phyloP scores from a whole-genome alignment of 2,329 filamentous ascomycete species.

The Whalleya microplaca region DNA sequence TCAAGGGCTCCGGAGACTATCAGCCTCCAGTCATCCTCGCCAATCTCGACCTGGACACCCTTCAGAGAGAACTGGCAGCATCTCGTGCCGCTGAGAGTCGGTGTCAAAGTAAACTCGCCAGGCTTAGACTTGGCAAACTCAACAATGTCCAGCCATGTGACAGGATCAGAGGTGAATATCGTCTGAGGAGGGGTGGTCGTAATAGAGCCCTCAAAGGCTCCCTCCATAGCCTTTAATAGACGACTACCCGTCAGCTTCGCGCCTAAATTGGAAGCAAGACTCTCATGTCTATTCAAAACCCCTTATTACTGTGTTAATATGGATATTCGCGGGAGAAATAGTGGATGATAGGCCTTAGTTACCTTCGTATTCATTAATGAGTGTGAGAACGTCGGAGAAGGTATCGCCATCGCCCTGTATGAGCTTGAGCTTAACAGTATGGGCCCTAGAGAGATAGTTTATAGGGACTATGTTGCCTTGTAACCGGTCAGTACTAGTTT shows the following conservation, averaged over 20 bases:
- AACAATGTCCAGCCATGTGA: conserved; percentile 86
- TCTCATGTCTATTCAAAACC: conserved; percentile 83
- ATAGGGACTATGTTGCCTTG: conserved; percentile 46
- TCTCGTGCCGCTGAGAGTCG: conserved; percentile 68
- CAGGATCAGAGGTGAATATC: conserved; percentile 55
- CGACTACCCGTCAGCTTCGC: conserved; percentile 82
- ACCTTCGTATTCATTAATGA: conserved; percentile 80
- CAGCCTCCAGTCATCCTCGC: conserved; percentile 84
- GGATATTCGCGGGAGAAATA: conserved; percentile 1
- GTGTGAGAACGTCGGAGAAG: conserved; percentile 71
- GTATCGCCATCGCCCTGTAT: conserved; percentile 64
- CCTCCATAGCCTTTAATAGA: conserved; percentile 82
- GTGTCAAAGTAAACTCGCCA: conserved; percentile 73
- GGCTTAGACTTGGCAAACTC: conserved; percentile 82
- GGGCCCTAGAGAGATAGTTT: conserved; percentile 56
- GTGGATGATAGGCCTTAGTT: conserved; percentile 19
- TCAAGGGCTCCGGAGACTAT: conserved; percentile 83
- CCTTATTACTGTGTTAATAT: conserved; percentile 46
- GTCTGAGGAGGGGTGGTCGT: conserved; percentile 57
- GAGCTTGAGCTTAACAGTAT: conserved; percentile 50
- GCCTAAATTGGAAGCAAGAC: conserved; percentile 81
- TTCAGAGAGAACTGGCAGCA: conserved; percentile 84
- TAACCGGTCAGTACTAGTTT: conserved; percentile 26
- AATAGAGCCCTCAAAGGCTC: conserved; percentile 82
- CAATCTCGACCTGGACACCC: conserved; percentile 80